A percentile compares a stretch with the other conserved stretches of the same genome.
These are phyloP conservation scores for Balamuthia mandrillaris DNA, from an alignment of 208 protist genomes.

Conservation along the genomic window DNA sequence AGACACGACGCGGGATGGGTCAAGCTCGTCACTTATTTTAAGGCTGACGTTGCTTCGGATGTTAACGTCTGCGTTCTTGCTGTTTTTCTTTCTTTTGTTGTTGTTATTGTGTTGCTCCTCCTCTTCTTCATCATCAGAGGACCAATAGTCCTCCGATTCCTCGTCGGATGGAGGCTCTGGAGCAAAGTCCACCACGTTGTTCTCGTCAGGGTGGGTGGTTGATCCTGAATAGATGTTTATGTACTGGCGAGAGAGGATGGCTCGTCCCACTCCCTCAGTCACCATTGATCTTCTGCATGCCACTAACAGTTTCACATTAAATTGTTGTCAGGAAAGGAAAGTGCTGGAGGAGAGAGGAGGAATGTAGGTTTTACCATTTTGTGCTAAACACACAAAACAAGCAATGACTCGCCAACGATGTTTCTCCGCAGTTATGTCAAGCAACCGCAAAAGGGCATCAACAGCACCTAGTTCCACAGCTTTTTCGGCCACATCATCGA, in stretches of 20 bases:
- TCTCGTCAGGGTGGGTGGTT: not conserved
- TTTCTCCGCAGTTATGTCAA: not conserved
- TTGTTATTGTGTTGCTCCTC: no score
- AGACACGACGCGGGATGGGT: not conserved
- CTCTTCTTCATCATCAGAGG: no score
- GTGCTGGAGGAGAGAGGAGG: not conserved
- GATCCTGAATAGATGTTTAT: not conserved
- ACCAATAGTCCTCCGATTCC: no score
- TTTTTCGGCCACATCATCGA: conserved; percentile 36
- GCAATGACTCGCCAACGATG: conserved; percentile 21
- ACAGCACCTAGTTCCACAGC: conserved; percentile 33
- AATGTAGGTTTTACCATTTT: not conserved
- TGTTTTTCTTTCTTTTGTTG: no score
- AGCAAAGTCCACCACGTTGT: no score
- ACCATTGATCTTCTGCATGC: no score
- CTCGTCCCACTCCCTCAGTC: no score
- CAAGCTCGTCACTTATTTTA: not conserved
- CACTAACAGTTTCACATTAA: not conserved
- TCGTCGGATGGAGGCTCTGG: no score
- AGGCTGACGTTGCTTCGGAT: not conserved
- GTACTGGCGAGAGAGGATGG: not conserved
- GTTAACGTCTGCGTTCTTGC: no score
- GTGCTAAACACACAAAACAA: conserved; percentile 23
- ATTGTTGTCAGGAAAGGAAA: not conserved
- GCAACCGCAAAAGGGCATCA: conserved; percentile 2